phyloP scores from a whole-genome alignment of 2,329 filamentous ascomycete genomes.

The Pseudogymnoascus sp. region DNA sequence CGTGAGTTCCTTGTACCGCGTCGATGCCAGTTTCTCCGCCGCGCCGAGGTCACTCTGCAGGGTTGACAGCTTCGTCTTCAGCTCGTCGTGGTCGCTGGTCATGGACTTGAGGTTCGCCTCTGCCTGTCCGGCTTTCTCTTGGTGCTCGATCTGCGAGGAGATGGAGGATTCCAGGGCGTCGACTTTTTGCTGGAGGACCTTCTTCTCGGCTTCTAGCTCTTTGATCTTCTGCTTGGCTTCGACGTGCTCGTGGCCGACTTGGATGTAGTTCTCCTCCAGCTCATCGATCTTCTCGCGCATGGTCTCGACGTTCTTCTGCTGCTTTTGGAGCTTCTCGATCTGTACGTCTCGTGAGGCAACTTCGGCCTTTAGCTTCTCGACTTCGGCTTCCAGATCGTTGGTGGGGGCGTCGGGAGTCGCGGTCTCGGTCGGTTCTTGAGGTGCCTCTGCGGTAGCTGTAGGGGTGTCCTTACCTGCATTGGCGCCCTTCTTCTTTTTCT shows the following conservation, averaged over 20 bases:
- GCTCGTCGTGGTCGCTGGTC: constrained; percentile 52
- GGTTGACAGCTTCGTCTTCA: constrained; percentile 60
- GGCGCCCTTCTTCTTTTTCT: constrained; percentile 74
- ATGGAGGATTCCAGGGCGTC: constrained; percentile 38
- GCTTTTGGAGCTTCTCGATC: constrained; percentile 62
- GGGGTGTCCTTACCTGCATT: constrained; percentile 16
- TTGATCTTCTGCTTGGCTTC: constrained; percentile 72
- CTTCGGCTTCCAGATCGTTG: constrained; percentile 22
- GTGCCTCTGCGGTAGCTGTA: constrained; percentile 23
- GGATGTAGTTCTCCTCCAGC: constrained; percentile 69
- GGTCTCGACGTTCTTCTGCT: constrained; percentile 68
- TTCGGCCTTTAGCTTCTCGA: constrained; percentile 23
- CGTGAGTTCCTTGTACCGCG: constrained; percentile 78
- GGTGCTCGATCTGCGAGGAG: constrained; percentile 14
- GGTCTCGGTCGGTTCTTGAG: constrained; percentile 29
- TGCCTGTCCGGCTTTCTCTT: constrained; percentile 23
- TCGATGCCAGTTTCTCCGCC: constrained; percentile 77
- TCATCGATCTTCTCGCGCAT: constrained; percentile 80
- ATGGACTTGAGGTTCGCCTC: constrained; percentile 30
- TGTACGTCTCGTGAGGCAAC: constrained; percentile 43
- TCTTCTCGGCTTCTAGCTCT: constrained; percentile 61
- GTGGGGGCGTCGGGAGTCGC: background rate
- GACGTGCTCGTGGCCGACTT: constrained; percentile 76
- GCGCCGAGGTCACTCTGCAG: constrained; percentile 79
- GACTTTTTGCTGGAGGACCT: constrained; percentile 55